phyloP scores from a whole-genome alignment of 2,329 filamentous ascomycete species.

The Chaetomiaceae sp. region DNA sequence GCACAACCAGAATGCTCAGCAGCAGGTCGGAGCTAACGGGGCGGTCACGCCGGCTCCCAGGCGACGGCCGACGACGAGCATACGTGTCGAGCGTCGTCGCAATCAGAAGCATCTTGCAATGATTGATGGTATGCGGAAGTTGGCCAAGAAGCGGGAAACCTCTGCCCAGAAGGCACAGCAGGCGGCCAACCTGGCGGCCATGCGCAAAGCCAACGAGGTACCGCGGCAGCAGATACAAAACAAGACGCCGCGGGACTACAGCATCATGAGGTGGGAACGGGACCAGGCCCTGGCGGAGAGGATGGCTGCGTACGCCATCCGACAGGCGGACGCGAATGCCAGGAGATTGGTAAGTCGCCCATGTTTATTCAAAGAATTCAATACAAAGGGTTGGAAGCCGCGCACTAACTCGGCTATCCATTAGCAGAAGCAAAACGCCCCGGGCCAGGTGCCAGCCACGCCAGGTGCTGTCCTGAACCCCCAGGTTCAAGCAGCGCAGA shows the following conservation, averaged over 20 bases:
- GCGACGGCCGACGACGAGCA: constrained; percentile 68
- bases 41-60: constrained; percentile 47
- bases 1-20: constrained; percentile 45
- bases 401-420: neutral
- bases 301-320: constrained; percentile 40
- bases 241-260: constrained; percentile 87
- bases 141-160: constrained; percentile 90
- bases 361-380: neutral
- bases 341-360: constrained; percentile 28
- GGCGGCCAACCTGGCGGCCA: constrained; percentile 64
- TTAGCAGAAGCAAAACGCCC: constrained; percentile 31
- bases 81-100: constrained; percentile 79
- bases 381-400: neutral
- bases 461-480: constrained; percentile 32
- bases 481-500: constrained; percentile 29
- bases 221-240: constrained; percentile 39
- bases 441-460: constrained; percentile 40
- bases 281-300: constrained; percentile 63
- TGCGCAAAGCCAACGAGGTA: constrained; percentile 72
- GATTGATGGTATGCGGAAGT: constrained; percentile 90
- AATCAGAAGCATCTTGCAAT: constrained; percentile 82
- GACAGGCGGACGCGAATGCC: constrained; percentile 30
- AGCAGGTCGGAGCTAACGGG: constrained; percentile 30
- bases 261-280: constrained; percentile 77
- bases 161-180: constrained; percentile 83